Conservation (phyloP, 257 asterid genomes). For the Solanum gracilifrons region DNA sequence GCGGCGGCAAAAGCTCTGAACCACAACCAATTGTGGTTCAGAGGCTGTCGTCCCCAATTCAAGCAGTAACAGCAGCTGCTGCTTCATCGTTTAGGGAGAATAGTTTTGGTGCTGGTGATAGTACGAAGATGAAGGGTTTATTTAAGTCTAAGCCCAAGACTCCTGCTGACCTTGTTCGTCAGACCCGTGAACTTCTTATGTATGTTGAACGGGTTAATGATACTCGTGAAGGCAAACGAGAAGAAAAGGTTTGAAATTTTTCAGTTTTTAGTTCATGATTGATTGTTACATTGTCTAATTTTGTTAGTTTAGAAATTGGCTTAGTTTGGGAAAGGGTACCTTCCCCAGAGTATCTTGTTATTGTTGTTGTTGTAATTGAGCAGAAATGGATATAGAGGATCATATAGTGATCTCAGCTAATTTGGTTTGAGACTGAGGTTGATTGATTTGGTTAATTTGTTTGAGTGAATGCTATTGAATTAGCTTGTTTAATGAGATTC, state of each 20-base stretch:
- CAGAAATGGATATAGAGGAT: not conserved
- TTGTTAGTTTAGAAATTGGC: not conserved
- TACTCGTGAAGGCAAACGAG: conserved; percentile 68
- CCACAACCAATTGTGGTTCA: conserved; percentile 17
- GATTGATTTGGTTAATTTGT: not conserved
- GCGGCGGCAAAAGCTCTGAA: conserved; percentile 12
- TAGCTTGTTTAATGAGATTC: not conserved
- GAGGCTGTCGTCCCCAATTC: conserved; percentile 22
- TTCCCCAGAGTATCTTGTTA: not conserved
- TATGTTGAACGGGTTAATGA: conserved; percentile 39
- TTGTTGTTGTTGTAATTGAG: not conserved
- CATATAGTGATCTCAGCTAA: not conserved
- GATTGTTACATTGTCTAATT: not conserved
- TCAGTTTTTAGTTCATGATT: conserved; percentile 7
- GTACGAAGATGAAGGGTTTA: conserved; percentile 46
- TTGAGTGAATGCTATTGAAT: not conserved
- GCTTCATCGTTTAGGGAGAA: not conserved
- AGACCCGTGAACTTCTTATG: conserved; percentile 78
- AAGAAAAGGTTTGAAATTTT: conserved; percentile 37
- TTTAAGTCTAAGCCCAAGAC: conserved; percentile 82
- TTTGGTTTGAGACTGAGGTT: not conserved
- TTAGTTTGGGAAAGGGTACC: not conserved
- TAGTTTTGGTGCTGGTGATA: not conserved
- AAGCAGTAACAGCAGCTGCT: not conserved
- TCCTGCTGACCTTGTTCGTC: conserved; percentile 79